Evolutionary conservation across 2,329 filamentous ascomycete genomes (phyloP).

Genomic region (Blastomyces silverae): DNA sequence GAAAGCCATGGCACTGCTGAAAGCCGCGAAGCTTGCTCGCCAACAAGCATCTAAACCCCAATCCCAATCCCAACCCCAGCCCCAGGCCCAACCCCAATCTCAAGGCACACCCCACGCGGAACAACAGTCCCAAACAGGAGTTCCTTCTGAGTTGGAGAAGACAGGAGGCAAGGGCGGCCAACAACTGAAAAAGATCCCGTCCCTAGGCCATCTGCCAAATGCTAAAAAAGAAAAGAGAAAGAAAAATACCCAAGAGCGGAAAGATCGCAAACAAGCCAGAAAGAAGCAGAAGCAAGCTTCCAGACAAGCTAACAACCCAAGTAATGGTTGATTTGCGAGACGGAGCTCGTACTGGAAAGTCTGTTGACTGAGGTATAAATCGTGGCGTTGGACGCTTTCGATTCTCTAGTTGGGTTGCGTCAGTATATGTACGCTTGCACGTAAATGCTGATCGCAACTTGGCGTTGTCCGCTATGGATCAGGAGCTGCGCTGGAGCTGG

Average conservation of each 20-base stretch:
- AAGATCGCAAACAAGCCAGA: slow-evolving; percentile 26
- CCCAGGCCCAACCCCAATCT: slow-evolving; percentile 20
- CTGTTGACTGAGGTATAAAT: background rate
- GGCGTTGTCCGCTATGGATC: slow-evolving; percentile 1
- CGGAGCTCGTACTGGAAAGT: background rate
- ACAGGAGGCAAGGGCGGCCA: slow-evolving; percentile 2
- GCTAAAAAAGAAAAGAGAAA: slow-evolving; percentile 26
- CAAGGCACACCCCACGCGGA: slow-evolving; percentile 11
- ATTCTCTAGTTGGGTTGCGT: background rate
- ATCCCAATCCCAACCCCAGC: slow-evolving; percentile 16
- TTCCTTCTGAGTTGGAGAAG: background rate
- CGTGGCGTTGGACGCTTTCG: background rate
- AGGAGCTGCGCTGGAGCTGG: background rate
- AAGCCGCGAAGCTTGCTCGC: slow-evolving; percentile 41
- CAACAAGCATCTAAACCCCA: slow-evolving; percentile 27
- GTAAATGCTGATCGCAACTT: background rate
- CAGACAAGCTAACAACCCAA: slow-evolving; percentile 25
- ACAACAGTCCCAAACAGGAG: background rate
- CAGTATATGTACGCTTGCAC: background rate
- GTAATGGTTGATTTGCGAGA: slow-evolving; percentile 1
- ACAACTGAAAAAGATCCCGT: background rate
- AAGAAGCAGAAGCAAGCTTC: slow-evolving; percentile 40
- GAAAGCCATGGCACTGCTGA: slow-evolving; percentile 45
- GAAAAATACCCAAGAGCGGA: slow-evolving; percentile 27
- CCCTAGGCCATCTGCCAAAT: slow-evolving; percentile 7